Base-by-base conservation (phyloP, 164 flowering plant genomes). In the Aristolochia contorta region DNA sequence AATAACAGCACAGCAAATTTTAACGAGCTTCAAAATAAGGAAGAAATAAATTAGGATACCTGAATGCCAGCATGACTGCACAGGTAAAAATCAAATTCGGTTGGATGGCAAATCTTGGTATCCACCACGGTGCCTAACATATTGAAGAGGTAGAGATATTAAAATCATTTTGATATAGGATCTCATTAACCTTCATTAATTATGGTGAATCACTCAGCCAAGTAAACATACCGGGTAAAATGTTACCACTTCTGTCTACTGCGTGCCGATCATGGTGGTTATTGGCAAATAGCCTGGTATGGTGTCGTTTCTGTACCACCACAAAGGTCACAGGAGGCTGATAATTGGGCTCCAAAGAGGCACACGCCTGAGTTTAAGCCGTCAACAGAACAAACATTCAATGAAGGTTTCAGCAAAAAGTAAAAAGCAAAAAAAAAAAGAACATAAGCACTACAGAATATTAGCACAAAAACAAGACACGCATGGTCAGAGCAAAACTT, bases 1-100 rank as follows among this genome's bases (percentile, higher is more conserved):
- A 54, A 18, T 20, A 51, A 18, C 24, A 37, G 45, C 25, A 22
- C n/a, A n/a, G n/a, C n/a, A n/a, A n/a, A n/a, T n/a, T n/a, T n/a
- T 15, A 0, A 15, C 12, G 51, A 47, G 37, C 16, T 21, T 45
- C 9, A 20, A 15, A 37, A 33, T 32, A 37, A 18, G 14, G 6
- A 22, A 21, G 33, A 8, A 20, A 25, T 56, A 56, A 20, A 53
- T 53, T 23, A 3, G 6, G 23, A 56, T 65, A 84, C 94, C 81
- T 87, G 86, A 49, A 84, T 83, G 21, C 94, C 94, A 65, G 94
- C 94, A 79, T 84, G 89, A 56, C 86, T 82, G 64, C 89, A 84
- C 10, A 84, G 75, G 21, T 82, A 84, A 60, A 84, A 84, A 47
- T 84, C 89, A 59, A 84, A 84, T 27, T 84, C 89, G 1, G 86